Conservation (phyloP, 345 rosid genomes). For the Camelina laxa region DNA sequence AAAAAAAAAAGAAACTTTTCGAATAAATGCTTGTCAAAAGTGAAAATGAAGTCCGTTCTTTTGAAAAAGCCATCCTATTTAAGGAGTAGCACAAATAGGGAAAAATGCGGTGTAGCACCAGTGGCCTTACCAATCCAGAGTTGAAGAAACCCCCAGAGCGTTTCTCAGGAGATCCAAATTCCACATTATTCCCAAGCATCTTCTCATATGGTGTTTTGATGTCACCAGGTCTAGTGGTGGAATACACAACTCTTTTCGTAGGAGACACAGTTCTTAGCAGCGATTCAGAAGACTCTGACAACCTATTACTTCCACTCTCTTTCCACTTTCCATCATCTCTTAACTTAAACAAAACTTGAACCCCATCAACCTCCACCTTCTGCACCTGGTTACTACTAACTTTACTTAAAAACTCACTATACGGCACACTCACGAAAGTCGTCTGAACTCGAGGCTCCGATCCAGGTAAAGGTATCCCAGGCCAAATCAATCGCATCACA, state of each 20-base stretch:
- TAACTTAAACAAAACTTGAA: constrained; percentile 80
- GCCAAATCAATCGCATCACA: constrained; percentile 84
- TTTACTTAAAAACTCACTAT: constrained; percentile 83
- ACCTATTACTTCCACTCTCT: constrained; percentile 53
- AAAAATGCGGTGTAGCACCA: not conserved
- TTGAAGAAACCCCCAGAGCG: constrained; percentile 80
- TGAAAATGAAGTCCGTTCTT: not conserved
- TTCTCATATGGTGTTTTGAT: constrained; percentile 92
- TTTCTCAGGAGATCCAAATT: constrained; percentile 91
- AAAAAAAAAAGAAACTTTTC: not conserved
- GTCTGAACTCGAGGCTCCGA: constrained; percentile 78
- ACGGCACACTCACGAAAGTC: constrained; percentile 71
- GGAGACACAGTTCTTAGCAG: constrained; percentile 64
- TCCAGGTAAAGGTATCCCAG: constrained; percentile 84
- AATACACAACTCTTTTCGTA: constrained; percentile 68
- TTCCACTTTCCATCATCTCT: constrained; percentile 54
- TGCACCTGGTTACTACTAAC: constrained; percentile 69
- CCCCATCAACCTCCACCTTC: constrained; percentile 92
- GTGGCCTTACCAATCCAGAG: constrained; percentile 69
- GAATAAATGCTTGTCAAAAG: not conserved
- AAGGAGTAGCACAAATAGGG: constrained; percentile 6
- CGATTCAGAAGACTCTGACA: constrained; percentile 68
- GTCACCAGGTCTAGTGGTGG: constrained; percentile 80
- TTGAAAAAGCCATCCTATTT: not conserved
- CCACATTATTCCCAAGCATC: constrained; percentile 90